phyloP scores from a whole-genome alignment of 1,139 yeast genomes.

The Candida gigantensis region DNA sequence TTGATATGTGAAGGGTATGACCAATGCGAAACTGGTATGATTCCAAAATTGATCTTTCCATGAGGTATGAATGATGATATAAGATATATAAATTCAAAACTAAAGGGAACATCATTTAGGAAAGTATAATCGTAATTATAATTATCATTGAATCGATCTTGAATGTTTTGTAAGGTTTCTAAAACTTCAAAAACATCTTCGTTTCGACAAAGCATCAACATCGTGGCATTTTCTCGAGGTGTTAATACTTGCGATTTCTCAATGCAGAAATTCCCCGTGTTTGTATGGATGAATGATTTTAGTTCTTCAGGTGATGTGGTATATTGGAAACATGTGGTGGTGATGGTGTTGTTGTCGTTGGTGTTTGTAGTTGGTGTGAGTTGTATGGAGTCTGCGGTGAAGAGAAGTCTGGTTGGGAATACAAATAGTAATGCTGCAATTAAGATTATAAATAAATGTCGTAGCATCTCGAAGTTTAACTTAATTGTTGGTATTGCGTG shows the following conservation, averaged over 20 bases:
- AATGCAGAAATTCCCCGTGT: slow-evolving; percentile 8
- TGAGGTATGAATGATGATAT: slow-evolving; percentile 23
- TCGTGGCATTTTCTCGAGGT: slow-evolving; percentile 50
- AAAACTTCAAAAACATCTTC: slow-evolving; percentile 60
- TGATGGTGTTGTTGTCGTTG: background rate
- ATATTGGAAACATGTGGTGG: slow-evolving; percentile 3
- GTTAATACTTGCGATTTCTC: slow-evolving; percentile 4
- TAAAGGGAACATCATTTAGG: slow-evolving; percentile 35
- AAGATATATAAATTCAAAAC: slow-evolving; percentile 24
- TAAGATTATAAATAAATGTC: slow-evolving; percentile 1
- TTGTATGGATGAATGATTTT: slow-evolving; percentile 4
- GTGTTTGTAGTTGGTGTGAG: too few species aligned
- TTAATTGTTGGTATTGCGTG: too few species aligned
- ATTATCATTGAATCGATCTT: slow-evolving; percentile 67
- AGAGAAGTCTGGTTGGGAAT: too few species aligned
- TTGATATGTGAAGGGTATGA: slow-evolving; percentile 32
- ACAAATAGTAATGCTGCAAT: slow-evolving; percentile 4
- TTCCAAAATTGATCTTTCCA: slow-evolving; percentile 31
- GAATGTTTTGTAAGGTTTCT: slow-evolving; percentile 62
- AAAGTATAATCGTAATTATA: slow-evolving; percentile 43
- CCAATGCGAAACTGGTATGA: slow-evolving; percentile 33
- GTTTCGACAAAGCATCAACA: slow-evolving; percentile 74
- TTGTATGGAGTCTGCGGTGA: too few species aligned
- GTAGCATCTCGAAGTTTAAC: background rate
- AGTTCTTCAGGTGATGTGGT: slow-evolving; percentile 3